phyloP scores from a whole-genome alignment of 78 protist genomes.

The Planoprotostelium fungivorum region DNA sequence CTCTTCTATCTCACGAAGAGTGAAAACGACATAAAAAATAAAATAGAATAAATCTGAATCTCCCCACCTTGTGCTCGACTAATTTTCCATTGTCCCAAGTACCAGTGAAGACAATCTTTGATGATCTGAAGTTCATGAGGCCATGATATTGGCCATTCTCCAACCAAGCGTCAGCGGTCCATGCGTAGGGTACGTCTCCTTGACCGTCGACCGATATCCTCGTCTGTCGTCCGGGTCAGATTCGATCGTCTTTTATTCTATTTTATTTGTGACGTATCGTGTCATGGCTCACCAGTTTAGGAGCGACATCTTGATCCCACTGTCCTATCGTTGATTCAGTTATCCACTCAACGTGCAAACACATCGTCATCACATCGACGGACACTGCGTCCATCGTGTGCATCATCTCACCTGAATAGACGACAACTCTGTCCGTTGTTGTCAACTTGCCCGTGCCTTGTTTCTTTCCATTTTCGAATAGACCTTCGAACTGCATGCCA shows the following conservation, averaged over 20 bases:
- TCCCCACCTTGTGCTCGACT: too few relatives aligned
- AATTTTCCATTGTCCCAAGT: not conserved
- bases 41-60: too few relatives aligned
- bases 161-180: not conserved
- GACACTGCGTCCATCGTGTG: not conserved
- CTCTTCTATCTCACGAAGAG: too few relatives aligned
- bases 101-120: not conserved
- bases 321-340: not conserved
- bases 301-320: not conserved
- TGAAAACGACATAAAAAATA: too few relatives aligned
- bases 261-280: not conserved
- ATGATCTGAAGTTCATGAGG: not conserved
- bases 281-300: not conserved
- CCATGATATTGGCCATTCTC: not conserved
- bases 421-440: not conserved
- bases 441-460: not conserved
- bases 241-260: not conserved
- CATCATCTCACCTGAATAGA: not conserved
- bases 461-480: not conserved
- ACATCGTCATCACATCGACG: not conserved
- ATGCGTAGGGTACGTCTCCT: not conserved
- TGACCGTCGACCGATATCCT: not conserved
- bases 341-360: not conserved
- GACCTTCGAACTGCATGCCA: not conserved
- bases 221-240: not conserved